Conservation (phyloP, 2,329 filamentous ascomycete species). For the Ceratocystis lukuohia region DNA sequence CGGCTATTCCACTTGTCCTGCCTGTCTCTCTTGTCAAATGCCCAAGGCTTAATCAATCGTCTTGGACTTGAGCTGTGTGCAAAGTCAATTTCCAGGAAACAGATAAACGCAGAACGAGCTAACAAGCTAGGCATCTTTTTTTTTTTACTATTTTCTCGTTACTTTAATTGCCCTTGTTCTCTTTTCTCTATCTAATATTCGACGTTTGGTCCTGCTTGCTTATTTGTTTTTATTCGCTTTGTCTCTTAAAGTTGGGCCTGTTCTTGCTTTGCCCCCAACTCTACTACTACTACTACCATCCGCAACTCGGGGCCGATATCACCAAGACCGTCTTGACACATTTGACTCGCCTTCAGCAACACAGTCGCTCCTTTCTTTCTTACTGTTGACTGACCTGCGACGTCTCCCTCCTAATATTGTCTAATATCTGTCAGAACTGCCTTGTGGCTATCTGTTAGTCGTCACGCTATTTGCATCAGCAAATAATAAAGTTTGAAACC, state of each 20-base stretch:
- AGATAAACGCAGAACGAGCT: background rate
- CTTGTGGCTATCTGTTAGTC: background rate
- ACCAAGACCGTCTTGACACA: background rate
- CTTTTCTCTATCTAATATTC: background rate
- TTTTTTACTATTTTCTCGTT: slow-evolving; percentile 2
- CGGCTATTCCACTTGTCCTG: background rate
- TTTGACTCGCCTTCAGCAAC: slow-evolving; percentile 13
- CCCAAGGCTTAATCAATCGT: background rate
- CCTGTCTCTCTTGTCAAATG: background rate
- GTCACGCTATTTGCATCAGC: background rate
- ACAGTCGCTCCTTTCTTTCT: slow-evolving; percentile 16
- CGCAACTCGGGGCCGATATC: background rate
- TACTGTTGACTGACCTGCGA: slow-evolving; percentile 15
- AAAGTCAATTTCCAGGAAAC: background rate
- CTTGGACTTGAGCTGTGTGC: background rate
- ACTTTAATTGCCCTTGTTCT: background rate
- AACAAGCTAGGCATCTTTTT: background rate
- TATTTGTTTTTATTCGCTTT: background rate
- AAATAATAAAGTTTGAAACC: background rate
- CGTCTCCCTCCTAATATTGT: background rate
- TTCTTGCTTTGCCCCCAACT: background rate
- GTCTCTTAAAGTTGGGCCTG: background rate
- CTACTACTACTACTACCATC: background rate
- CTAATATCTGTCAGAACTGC: background rate
- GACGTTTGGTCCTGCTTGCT: background rate